These are phyloP conservation scores for Pulveroboletus sp. DNA, from an alignment of 768 basidiomycete genomes.

Conservation along the genomic window DNA sequence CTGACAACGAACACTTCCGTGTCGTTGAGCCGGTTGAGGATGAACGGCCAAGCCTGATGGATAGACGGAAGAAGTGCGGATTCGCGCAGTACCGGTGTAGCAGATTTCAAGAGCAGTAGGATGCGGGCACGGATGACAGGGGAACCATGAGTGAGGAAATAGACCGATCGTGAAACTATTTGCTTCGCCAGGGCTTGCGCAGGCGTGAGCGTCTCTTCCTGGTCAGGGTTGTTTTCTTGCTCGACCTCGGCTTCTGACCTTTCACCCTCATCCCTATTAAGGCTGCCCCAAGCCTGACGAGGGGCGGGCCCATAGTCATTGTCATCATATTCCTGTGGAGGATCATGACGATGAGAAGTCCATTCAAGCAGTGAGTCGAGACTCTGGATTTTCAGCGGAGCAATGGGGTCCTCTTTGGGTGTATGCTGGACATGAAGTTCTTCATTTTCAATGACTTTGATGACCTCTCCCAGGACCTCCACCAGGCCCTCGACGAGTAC, in stretches of 20 bases:
- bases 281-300: conserved; percentile 50
- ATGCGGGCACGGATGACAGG: conserved; percentile 83
- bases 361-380: conserved; percentile 60
- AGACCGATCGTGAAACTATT: conserved; percentile 82
- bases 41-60: conserved; percentile 91
- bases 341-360: conserved; percentile 46
- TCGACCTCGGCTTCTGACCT: conserved; percentile 17
- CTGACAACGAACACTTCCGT: conserved; percentile 73
- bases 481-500: conserved; percentile 81
- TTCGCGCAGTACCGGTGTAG: conserved; percentile 68
- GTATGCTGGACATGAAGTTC: conserved; percentile 29
- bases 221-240: conserved; percentile 28
- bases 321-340: conserved; percentile 34
- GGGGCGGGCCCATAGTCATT: conserved; percentile 59
- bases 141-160: conserved; percentile 88
- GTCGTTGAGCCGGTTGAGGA: conserved; percentile 78
- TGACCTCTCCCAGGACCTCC: conserved; percentile 81
- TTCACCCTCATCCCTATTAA: conserved; percentile 22
- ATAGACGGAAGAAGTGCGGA: conserved; percentile 78
- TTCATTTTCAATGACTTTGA: conserved; percentile 68
- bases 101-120: conserved; percentile 64
- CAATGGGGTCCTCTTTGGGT: conserved; percentile 16
- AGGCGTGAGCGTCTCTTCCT: conserved; percentile 53
- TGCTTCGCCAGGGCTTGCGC: conserved; percentile 74
- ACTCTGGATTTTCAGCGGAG: conserved; percentile 27